phyloP scores from a whole-genome alignment of 768 basidiomycete species.

The Solioccasus polychromus region DNA sequence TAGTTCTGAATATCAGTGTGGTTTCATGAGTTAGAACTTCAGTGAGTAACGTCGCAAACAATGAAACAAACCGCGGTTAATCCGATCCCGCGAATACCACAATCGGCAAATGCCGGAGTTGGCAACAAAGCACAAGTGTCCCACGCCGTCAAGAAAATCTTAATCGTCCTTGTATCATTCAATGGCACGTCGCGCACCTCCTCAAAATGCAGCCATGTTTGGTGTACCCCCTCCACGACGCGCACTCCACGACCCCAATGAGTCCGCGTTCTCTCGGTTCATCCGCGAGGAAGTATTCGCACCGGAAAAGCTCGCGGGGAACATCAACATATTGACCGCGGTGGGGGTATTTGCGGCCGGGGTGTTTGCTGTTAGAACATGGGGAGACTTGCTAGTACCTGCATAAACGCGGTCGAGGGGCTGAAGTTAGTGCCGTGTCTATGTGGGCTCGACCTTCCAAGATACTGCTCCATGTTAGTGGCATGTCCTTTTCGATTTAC shows the following conservation, averaged over 20 bases:
- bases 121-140: too few species aligned
- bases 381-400: slow-evolving; percentile 76
- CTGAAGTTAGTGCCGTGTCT: not conserved
- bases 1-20: too few species aligned
- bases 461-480: slow-evolving; percentile 7
- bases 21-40: too few species aligned
- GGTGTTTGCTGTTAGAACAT: slow-evolving; percentile 67
- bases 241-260: slow-evolving; percentile 52
- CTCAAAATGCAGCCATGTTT: slow-evolving; percentile 54
- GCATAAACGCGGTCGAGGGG: slow-evolving; percentile 32
- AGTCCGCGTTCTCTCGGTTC: slow-evolving; percentile 55
- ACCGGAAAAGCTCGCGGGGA: slow-evolving; percentile 73
- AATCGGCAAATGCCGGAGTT: slow-evolving; percentile 16
- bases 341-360: slow-evolving; percentile 67
- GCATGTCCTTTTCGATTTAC: not conserved
- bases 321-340: slow-evolving; percentile 66
- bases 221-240: slow-evolving; percentile 40
- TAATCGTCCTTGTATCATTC: slow-evolving; percentile 1
- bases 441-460: not conserved
- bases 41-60: too few species aligned
- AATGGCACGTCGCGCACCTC: slow-evolving; percentile 72
- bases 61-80: too few species aligned
- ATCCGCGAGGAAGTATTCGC: slow-evolving; percentile 63
- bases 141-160: slow-evolving; percentile 2
- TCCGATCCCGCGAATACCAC: too few species aligned